A percentile compares a stretch with the other conserved stretches of the same genome.
Conservation (phyloP, 306 rosid species). For the Acacia crassicarpa region DNA sequence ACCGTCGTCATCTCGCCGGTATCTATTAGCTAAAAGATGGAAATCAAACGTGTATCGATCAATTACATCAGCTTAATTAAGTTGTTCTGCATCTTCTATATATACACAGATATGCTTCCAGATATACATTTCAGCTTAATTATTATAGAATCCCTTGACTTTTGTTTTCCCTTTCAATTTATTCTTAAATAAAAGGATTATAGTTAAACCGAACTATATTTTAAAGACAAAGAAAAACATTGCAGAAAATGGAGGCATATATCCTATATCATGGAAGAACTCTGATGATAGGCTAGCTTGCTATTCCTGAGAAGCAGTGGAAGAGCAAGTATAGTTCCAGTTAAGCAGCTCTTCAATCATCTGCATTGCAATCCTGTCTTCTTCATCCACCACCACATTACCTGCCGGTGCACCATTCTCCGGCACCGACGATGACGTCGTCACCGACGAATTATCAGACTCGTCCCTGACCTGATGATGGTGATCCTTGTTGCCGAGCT, state of each 20-base stretch:
- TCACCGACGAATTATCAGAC: not conserved
- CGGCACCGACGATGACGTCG: not conserved
- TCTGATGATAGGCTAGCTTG: not conserved
- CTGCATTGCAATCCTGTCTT: constrained; percentile 81
- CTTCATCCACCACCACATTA: constrained; percentile 46
- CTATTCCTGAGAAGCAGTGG: constrained; percentile 32
- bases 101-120: not conserved
- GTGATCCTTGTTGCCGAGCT: constrained; percentile 67
- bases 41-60: constrained; percentile 26
- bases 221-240: constrained; percentile 26
- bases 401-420: constrained; percentile 22
- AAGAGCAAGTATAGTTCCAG: constrained; percentile 62
- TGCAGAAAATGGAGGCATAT: not conserved
- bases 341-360: constrained; percentile 95
- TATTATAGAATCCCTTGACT: not conserved
- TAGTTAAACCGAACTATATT: not conserved
- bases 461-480: constrained; percentile 16
- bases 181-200: not conserved
- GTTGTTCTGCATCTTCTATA: not conserved
- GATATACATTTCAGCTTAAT: not conserved
- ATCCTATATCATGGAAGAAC: constrained; percentile 23
- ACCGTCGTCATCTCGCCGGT: not conserved
- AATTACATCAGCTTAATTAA: constrained; percentile 5
- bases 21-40: not conserved
- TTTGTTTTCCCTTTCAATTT: not conserved